Conservation (phyloP, 768 basidiomycete species). For the Auricularia sp. region DNA sequence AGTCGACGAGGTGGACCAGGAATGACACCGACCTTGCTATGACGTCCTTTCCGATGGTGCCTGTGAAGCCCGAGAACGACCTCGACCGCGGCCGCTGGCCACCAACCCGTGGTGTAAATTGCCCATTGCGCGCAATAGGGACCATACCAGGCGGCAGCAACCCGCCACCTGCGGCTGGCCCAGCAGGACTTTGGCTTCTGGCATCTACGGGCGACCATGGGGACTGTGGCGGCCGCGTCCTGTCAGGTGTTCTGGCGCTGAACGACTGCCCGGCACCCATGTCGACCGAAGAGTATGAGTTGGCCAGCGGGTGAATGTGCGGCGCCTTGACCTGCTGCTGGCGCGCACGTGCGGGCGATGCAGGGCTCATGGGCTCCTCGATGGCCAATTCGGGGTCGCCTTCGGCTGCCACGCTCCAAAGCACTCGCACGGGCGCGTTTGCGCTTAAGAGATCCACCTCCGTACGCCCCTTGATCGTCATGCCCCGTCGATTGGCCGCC, state of each 20-base stretch:
- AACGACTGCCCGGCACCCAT: neutral
- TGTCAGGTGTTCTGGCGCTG: neutral
- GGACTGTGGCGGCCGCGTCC: slow-evolving; percentile 4
- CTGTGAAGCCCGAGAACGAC: slow-evolving; percentile 60
- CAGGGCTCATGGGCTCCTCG: no score
- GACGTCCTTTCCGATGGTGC: slow-evolving; percentile 3
- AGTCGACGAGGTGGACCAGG: neutral
- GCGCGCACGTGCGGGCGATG: no score
- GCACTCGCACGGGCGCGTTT: slow-evolving; percentile 45
- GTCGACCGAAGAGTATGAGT: neutral
- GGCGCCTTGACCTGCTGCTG: no score
- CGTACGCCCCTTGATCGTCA: slow-evolving; percentile 54
- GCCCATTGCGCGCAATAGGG: slow-evolving; percentile 12
- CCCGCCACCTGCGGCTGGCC: no score
- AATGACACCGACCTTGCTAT: neutral
- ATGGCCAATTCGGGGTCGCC: neutral
- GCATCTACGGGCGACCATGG: neutral
- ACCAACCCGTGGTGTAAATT: slow-evolving; percentile 51
- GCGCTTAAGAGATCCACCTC: slow-evolving; percentile 40
- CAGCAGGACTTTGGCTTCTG: neutral
- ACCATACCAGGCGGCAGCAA: no score
- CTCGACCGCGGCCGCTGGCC: slow-evolving; percentile 48
- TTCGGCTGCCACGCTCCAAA: slow-evolving; percentile 22
- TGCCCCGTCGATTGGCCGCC: slow-evolving; percentile 22
- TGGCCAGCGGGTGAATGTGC: neutral